A percentile compares a stretch with the other conserved stretches of the same genome.
These are phyloP conservation scores for Passalora sequoiae DNA, from an alignment of 2,329 filamentous ascomycete species.

Conservation along the genomic window DNA sequence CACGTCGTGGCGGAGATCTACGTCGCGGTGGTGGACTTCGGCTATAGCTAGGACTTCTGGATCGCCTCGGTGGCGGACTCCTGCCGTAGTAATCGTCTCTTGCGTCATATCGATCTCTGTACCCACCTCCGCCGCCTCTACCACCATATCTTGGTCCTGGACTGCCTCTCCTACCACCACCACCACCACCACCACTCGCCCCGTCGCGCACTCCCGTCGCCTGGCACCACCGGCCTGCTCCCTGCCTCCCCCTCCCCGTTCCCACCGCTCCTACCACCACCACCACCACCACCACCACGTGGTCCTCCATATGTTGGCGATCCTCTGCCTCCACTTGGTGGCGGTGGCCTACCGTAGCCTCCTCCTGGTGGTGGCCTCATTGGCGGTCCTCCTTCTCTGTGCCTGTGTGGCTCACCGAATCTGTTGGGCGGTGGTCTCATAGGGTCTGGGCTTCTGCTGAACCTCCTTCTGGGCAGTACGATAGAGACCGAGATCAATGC, in stretches of 20 bases:
- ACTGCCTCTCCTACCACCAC: constrained; percentile 27
- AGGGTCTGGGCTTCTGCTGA: constrained; percentile 72
- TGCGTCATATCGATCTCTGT: constrained; percentile 30
- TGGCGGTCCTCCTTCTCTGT: constrained; percentile 24
- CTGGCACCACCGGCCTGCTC: too few relatives aligned
- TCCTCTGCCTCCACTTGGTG: constrained; percentile 21
- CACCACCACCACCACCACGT: constrained; percentile 8
- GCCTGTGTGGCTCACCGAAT: constrained; percentile 39
- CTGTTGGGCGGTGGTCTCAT: constrained; percentile 56
- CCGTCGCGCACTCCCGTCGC: too few relatives aligned
- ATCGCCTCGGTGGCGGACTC: constrained; percentile 20
- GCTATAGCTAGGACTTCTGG: constrained; percentile 23
- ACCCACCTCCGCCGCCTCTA: constrained; percentile 25
- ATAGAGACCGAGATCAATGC: constrained; percentile 80
- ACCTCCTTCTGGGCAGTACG: constrained; percentile 74
- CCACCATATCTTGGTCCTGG: constrained; percentile 24
- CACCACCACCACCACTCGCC: constrained; percentile 13
- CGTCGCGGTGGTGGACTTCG: constrained; percentile 13
- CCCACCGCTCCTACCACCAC: constrained; percentile 17
- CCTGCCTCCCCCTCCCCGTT: too few relatives aligned
- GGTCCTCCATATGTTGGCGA: constrained; percentile 19
- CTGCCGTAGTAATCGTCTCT: constrained; percentile 29
- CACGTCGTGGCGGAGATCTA: constrained; percentile 11
- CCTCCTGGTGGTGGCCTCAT: constrained; percentile 6
- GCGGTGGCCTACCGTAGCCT: constrained; percentile 20